Evolutionary conservation across 768 basidiomycete genomes (phyloP).

Genomic region (Mrakia blollopis): DNA sequence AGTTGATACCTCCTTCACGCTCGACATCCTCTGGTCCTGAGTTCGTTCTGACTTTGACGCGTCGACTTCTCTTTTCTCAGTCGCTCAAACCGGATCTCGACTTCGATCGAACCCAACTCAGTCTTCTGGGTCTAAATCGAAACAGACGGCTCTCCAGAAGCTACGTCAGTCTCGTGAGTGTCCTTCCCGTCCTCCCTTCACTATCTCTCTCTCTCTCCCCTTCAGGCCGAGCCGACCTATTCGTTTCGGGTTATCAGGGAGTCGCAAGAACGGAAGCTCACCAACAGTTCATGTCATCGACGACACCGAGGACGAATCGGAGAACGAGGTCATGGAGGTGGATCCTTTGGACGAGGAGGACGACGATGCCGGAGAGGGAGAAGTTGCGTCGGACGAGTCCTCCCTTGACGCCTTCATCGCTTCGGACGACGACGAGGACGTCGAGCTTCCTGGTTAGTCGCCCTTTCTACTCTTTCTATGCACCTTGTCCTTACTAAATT

Average conservation of each 20-base stretch:
- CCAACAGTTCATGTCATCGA: neutral
- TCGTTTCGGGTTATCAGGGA: neutral
- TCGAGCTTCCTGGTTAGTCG: slow-evolving; percentile 1
- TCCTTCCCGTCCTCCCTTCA: neutral
- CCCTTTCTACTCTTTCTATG: neutral
- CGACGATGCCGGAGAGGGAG: neutral
- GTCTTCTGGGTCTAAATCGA: neutral
- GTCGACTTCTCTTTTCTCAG: neutral
- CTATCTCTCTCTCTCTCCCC: too few relatives aligned
- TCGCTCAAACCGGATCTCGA: neutral
- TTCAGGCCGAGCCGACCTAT: neutral
- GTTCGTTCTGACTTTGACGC: neutral
- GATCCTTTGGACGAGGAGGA: neutral
- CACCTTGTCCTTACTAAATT: neutral
- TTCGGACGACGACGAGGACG: neutral
- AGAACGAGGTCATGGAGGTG: neutral
- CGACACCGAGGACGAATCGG: neutral
- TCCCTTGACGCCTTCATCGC: neutral
- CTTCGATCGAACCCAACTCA: neutral
- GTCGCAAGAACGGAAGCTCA: neutral
- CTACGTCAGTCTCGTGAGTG: neutral
- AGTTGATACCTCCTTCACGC: neutral
- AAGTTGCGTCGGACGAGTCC: neutral
- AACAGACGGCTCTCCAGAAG: neutral
- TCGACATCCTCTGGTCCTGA: neutral